These are phyloP conservation scores for Taphrina deformans DNA, from an alignment of 1,139 yeast genomes.

Conservation along the genomic window DNA sequence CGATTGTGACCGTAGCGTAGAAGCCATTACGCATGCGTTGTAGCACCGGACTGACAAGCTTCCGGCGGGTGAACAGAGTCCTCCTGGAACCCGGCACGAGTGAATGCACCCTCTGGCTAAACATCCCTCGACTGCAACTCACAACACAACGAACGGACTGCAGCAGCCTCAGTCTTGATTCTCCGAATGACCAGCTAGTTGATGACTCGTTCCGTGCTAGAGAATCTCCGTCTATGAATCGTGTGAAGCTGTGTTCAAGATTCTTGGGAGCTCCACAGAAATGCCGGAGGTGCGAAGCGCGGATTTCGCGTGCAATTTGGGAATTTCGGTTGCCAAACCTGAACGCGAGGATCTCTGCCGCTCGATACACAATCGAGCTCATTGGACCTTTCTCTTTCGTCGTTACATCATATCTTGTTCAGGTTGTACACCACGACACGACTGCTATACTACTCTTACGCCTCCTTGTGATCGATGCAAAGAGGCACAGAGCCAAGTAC, in stretches of 20 bases:
- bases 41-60: constrained; percentile 3
- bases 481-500: neutral
- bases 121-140: no score
- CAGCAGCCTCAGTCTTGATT: no score
- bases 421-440: neutral
- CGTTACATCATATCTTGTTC: neutral
- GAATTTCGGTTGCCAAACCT: neutral
- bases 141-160: no score
- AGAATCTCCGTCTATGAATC: no score
- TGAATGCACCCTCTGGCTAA: neutral
- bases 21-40: constrained; percentile 35
- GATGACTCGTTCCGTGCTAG: no score
- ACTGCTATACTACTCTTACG: no score
- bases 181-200: no score
- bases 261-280: neutral
- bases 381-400: neutral
- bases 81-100: constrained; percentile 14
- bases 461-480: neutral
- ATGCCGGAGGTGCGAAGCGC: neutral
- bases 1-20: constrained; percentile 40
- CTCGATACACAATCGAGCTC: neutral
- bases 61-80: constrained; percentile 22
- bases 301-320: neutral
- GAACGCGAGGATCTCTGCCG: neutral
- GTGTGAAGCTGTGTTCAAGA: neutral